These are phyloP conservation scores for Cladosporium sphaerospermum DNA, from an alignment of 2,329 filamentous ascomycete genomes.

Conservation along the genomic window DNA sequence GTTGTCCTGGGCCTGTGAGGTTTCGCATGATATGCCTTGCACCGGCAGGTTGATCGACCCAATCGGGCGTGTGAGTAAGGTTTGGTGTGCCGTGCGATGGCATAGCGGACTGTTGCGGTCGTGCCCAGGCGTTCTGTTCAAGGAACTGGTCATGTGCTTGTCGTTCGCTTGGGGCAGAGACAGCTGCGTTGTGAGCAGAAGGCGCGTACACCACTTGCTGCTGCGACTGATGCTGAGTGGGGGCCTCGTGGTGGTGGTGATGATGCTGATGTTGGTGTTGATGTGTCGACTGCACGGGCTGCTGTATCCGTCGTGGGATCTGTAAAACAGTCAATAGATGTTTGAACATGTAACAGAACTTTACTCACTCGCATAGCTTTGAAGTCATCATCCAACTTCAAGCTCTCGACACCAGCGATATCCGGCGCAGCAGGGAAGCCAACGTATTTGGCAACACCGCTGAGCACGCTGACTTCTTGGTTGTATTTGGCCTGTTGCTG, in stretches of 20 bases:
- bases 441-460: conserved; percentile 87
- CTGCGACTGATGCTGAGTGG: background rate
- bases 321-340: conserved; percentile 8
- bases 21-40: conserved; percentile 25
- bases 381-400: conserved; percentile 80
- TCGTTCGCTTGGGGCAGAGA: conserved; percentile 24
- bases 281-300: conserved; percentile 12
- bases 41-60: conserved; percentile 23
- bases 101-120: conserved; percentile 74
- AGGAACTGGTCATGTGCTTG: conserved; percentile 65
- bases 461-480: conserved; percentile 83
- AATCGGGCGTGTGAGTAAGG: conserved; percentile 29
- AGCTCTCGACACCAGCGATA: conserved; percentile 63
- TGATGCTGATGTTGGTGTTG: conserved; percentile 20
- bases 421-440: conserved; percentile 94
- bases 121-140: conserved; percentile 87
- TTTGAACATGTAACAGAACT: background rate
- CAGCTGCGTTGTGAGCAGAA: background rate
- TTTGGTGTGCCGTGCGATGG: conserved; percentile 38
- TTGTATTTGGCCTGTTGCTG: conserved; percentile 88
- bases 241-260: conserved; percentile 10
- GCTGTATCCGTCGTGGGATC: conserved; percentile 22
- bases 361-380: conserved; percentile 77
- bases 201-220: background rate
- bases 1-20: conserved; percentile 15